Conservation (phyloP, 208 protist species). For the Naegleria gruberi region DNA sequence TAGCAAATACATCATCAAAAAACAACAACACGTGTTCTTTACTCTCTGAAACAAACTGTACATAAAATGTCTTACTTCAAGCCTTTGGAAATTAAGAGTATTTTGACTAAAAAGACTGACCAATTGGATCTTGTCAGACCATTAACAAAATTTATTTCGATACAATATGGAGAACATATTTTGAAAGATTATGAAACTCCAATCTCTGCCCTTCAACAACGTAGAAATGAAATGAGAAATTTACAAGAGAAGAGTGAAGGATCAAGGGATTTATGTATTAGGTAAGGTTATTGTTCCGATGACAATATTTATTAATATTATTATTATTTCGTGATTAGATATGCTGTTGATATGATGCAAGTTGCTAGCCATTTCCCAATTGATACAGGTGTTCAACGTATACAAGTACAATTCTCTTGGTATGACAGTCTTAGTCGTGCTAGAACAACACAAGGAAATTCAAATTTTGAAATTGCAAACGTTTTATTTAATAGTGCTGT, state of each 20-base stretch:
- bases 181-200: neutral
- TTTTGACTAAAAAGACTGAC: neutral
- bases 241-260: slow-evolving; percentile 17
- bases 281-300: neutral
- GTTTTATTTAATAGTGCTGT: slow-evolving; percentile 16
- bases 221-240: slow-evolving; percentile 11
- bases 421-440: neutral
- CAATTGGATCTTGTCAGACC: neutral
- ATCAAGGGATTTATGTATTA: neutral
- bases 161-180: neutral
- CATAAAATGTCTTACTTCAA: neutral
- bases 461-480: slow-evolving; percentile 8
- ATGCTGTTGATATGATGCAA: neutral
- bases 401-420: neutral
- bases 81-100: neutral
- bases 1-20: too few relatives aligned
- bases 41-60: too few relatives aligned
- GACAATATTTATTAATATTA: too few relatives aligned
- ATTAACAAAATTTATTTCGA: neutral
- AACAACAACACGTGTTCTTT: too few relatives aligned
- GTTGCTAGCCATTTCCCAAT: slow-evolving; percentile 2
- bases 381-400: neutral
- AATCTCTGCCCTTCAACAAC: neutral
- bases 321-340: neutral
- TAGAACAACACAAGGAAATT: neutral